Percentiles rank a stretch among this genome's conserved stretches.
Evolutionary conservation across 495 filamentous ascomycete species (phyloP).

Genomic region (Cudoniella acicularis): DNA sequence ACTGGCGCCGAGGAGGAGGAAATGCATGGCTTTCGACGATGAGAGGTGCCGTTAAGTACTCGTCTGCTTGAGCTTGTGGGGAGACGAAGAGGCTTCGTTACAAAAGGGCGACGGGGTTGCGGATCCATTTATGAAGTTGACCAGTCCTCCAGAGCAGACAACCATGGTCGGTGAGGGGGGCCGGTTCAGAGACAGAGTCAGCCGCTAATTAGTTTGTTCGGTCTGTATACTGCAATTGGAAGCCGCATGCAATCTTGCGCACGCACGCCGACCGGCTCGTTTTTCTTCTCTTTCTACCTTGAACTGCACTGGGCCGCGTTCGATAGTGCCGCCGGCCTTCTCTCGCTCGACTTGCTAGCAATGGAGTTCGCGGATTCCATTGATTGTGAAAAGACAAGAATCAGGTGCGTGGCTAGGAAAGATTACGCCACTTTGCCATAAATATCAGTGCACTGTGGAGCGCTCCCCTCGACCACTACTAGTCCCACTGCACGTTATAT

Average conservation of each 20-base stretch:
- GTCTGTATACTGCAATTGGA: constrained; percentile 29
- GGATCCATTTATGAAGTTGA: constrained; percentile 21
- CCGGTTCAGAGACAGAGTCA: constrained; percentile 20
- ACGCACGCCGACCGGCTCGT: constrained; percentile 18
- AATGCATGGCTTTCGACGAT: constrained; percentile 31
- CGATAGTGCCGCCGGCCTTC: constrained; percentile 18
- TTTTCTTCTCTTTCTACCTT: constrained; percentile 27
- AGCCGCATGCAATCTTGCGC: constrained; percentile 24
- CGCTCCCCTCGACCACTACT: constrained; percentile 20
- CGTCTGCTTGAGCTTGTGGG: constrained; percentile 18
- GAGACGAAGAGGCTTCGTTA: constrained; percentile 16
- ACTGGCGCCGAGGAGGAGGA: constrained; percentile 40
- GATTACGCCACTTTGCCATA: constrained; percentile 23
- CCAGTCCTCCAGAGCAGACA: constrained; percentile 19
- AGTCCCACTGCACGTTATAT: constrained; percentile 26
- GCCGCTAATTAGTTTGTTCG: constrained; percentile 32
- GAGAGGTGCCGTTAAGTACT: constrained; percentile 21
- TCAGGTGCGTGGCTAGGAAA: constrained; percentile 26
- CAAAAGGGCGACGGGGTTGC: constrained; percentile 15
- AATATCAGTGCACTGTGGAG: constrained; percentile 26
- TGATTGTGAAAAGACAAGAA: constrained; percentile 24
- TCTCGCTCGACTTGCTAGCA: constrained; percentile 20
- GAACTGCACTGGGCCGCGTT: constrained; percentile 23
- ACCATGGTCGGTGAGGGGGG: constrained; percentile 13
- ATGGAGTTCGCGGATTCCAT: constrained; percentile 24